Percentiles rank a stretch among this genome's conserved stretches.
Evolutionary conservation across 73 alveolate genomes (phyloP).

Genomic region (Paramecium tetraurelia): DNA sequence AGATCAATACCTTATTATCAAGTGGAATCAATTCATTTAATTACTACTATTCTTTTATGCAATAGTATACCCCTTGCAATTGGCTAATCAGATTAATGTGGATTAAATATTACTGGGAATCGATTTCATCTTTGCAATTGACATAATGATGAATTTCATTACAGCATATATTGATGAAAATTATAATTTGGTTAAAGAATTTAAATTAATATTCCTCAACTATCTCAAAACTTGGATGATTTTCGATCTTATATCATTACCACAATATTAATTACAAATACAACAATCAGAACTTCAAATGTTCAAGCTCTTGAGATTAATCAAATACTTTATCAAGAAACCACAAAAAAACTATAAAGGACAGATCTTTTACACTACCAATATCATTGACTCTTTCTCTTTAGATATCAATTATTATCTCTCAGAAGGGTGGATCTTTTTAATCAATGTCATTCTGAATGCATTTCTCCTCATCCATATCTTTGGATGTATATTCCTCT

Average conservation of each 20-base stretch:
- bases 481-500: not conserved
- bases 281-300: not conserved
- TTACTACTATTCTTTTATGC: not conserved
- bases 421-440: not conserved
- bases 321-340: not conserved
- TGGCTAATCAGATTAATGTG: not conserved
- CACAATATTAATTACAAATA: not conserved
- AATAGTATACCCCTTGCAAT: not conserved
- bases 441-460: not conserved
- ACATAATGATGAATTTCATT: not conserved
- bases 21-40: not conserved
- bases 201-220: not conserved
- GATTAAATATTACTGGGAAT: not conserved
- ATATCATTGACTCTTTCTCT: not conserved
- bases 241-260: not conserved
- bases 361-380: not conserved
- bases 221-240: conserved; percentile 4
- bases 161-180: conserved; percentile 39
- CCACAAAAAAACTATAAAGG: conserved; percentile 16
- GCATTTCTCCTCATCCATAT: conserved; percentile 15
- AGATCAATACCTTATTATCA: not conserved
- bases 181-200: not conserved
- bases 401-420: not conserved
- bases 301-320: not conserved
- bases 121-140: not conserved